A percentile compares a stretch with the other conserved stretches of the same genome.
phyloP scores from a whole-genome alignment of 306 rosid genomes.

The Argentina anserina region DNA sequence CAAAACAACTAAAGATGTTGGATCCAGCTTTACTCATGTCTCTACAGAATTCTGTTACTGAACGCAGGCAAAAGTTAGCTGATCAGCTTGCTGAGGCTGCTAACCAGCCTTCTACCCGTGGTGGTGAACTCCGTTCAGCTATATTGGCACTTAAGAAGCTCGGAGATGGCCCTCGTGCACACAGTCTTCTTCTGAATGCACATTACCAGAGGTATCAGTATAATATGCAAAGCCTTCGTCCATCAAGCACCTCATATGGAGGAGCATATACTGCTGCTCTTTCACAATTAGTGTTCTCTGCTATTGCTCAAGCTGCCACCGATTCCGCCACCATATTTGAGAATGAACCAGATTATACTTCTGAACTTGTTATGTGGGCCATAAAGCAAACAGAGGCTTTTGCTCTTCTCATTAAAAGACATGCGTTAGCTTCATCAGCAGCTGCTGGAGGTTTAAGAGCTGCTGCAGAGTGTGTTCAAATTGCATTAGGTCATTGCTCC shows the following conservation, averaged over 20 bases:
- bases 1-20: conserved; percentile 58
- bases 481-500: conserved; percentile 96
- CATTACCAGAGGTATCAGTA: conserved; percentile 86
- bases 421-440: conserved; percentile 95
- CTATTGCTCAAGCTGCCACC: conserved; percentile 92
- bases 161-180: conserved; percentile 97
- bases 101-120: conserved; percentile 96
- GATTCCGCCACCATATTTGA: conserved; percentile 90
- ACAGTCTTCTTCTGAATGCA: conserved; percentile 76
- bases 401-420: conserved; percentile 82
- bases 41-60: conserved; percentile 64
- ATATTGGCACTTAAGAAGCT: conserved; percentile 88
- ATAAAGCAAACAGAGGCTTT: conserved; percentile 88
- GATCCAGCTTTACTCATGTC: conserved; percentile 50
- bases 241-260: conserved; percentile 95
- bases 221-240: conserved; percentile 90
- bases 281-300: conserved; percentile 92
- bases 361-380: conserved; percentile 99
- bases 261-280: conserved; percentile 99
- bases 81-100: conserved; percentile 99
- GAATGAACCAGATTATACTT: conserved; percentile 70
- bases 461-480: conserved; percentile 99
- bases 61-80: conserved; percentile 73
- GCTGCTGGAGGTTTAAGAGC: conserved; percentile 99
- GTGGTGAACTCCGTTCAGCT: conserved; percentile 86